Evolutionary conservation across 495 filamentous ascomycete species (phyloP).

Genomic region (Hypoxylon lienhwacheense): DNA sequence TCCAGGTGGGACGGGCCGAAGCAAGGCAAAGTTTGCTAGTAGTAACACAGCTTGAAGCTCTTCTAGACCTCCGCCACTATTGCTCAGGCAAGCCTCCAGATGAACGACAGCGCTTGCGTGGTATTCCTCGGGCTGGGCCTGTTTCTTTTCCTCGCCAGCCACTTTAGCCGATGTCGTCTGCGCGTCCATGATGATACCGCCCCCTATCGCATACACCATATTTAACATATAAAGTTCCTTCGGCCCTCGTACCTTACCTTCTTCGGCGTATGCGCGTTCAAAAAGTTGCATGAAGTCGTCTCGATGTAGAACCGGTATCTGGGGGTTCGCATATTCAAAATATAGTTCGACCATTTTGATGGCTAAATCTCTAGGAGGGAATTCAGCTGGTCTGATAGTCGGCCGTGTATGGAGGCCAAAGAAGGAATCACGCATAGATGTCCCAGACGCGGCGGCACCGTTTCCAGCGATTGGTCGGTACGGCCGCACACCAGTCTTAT

Average conservation of each 20-base stretch:
- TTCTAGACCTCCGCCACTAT: constrained; percentile 77
- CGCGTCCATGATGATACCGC: constrained; percentile 82
- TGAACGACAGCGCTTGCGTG: constrained; percentile 92
- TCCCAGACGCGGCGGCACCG: constrained; percentile 50
- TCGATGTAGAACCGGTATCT: constrained; percentile 88
- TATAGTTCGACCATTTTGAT: constrained; percentile 76
- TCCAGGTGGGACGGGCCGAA: constrained; percentile 88
- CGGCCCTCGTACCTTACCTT: constrained; percentile 69
- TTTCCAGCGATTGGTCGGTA: constrained; percentile 43
- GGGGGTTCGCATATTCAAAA: constrained; percentile 94
- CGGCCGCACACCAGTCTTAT: constrained; percentile 52
- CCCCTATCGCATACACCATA: constrained; percentile 97
- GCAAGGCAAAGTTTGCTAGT: constrained; percentile 84
- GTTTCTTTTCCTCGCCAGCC: constrained; percentile 53
- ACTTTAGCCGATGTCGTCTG: constrained; percentile 33
- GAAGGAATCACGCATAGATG: constrained; percentile 90
- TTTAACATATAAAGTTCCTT: constrained; percentile 90
- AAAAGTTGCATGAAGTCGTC: constrained; percentile 85
- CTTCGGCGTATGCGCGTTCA: constrained; percentile 71
- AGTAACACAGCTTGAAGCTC: constrained; percentile 90
- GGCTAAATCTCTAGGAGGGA: constrained; percentile 75
- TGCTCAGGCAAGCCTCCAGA: constrained; percentile 81
- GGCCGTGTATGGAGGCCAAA: constrained; percentile 91
- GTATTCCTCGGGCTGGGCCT: constrained; percentile 91
- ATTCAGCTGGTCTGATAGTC: constrained; percentile 80